Base-by-base conservation (phyloP, 2,329 filamentous ascomycete species). In the Fragosphaeria purpurea region DNA sequence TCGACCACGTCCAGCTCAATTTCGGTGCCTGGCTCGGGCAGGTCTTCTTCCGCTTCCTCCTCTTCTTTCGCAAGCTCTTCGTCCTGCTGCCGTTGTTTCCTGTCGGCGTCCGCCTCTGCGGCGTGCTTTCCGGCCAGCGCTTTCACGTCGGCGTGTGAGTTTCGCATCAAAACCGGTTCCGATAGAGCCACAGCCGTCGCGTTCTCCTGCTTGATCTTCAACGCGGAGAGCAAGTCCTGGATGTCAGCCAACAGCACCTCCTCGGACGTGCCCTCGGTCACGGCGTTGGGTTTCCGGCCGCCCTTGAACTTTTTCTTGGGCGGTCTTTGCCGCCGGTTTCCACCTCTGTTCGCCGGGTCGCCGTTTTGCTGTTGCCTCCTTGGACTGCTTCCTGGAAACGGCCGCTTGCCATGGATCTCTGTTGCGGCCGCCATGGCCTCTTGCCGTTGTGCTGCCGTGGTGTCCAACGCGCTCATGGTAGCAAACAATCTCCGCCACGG, bases 1-100 rank as follows among this genome's bases (percentile, higher is more conserved):
- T 86, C 80, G 6, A 82, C 67, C 52, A 97, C 83, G n/a, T 85
- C 81, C 41, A 97, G 79, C 48, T 95, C 83, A 41, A 93, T 80
- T 63, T 95, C 87, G 6, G 80, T 77, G 53, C 85, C 85, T 40
- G 73, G 73, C 57, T 83, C 78, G 1, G 86, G 85, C 2, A 89
- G 68, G 1, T 62, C 38, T 6, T 57, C 52, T 4, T 59, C 50
- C 1, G n/a, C 35, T 7, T n/a, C 34, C 22, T 43, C 41, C 7
- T 32, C 31, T 22, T 33, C 41, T 22, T 22, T 2, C 6, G 9
- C 37, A 4, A 10, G 38, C 7, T 47, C 33, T 43, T 46, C 51
- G n/a, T 47, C 41, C 8, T 34, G 35, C 11, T 49, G 34, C 47
- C 1, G 43, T n/a, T 7, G 50, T 44, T n/a, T 42, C 47, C 13